Evolutionary conservation across 2,329 filamentous ascomycete genomes (phyloP).

Genomic region (Phyllosticta ampelicida): DNA sequence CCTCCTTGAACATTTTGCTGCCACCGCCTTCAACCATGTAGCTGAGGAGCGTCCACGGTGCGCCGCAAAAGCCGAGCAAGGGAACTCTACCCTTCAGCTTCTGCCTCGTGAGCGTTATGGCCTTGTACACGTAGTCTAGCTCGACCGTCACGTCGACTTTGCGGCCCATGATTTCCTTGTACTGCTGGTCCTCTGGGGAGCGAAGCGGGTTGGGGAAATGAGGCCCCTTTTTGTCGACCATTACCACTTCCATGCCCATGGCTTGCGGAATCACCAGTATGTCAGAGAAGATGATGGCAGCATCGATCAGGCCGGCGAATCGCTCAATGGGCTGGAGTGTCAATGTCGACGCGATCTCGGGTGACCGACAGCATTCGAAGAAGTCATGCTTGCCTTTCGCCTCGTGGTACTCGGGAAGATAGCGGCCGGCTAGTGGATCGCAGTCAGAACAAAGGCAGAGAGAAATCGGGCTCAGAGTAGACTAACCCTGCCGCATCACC

Average conservation of each 20-base stretch:
- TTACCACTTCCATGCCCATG: conserved; percentile 96
- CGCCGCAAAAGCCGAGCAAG: conserved; percentile 90
- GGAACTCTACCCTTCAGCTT: conserved; percentile 85
- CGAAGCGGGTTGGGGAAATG: conserved; percentile 81
- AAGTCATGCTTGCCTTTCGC: conserved; percentile 87
- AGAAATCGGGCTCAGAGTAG: not conserved
- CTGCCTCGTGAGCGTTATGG: conserved; percentile 79
- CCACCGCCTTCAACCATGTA: conserved; percentile 99
- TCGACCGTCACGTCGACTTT: conserved; percentile 76
- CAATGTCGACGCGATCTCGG: conserved; percentile 84
- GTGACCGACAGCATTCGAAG: conserved; percentile 91
- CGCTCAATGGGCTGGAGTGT: conserved; percentile 93
- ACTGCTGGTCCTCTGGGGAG: conserved; percentile 73
- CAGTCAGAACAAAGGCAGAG: conserved; percentile 6
- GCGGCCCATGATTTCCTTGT: conserved; percentile 61
- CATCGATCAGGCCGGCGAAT: conserved; percentile 81
- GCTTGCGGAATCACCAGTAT: conserved; percentile 97
- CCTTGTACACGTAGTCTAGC: conserved; percentile 90
- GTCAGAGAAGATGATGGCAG: conserved; percentile 97
- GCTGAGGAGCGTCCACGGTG: conserved; percentile 92
- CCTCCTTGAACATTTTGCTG: conserved; percentile 86
- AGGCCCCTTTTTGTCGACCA: conserved; percentile 94
- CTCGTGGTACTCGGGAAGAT: conserved; percentile 95
- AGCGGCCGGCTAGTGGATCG: conserved; percentile 63
- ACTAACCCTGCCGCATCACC: conserved; percentile 95